Evolutionary conservation across 768 basidiomycete species (phyloP).

Genomic region (Boletellus sp.): DNA sequence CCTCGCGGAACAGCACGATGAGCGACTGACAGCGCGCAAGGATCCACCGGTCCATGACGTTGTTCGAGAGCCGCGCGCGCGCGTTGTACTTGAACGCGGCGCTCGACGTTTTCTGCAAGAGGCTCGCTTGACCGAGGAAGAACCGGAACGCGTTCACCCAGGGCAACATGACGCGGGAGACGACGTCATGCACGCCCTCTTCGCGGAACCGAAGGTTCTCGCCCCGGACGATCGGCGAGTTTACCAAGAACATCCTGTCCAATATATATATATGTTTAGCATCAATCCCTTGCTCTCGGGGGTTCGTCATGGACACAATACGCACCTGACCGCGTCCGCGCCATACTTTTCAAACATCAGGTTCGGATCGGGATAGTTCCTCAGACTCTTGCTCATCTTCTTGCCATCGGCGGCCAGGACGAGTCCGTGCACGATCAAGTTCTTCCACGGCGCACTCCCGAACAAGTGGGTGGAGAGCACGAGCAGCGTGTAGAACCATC

Average conservation of each 20-base stretch:
- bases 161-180: conserved; percentile 93
- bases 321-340: conserved; percentile 88
- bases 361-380: conserved; percentile 96
- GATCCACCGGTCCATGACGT: conserved; percentile 99
- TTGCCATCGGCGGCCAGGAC: conserved; percentile 96
- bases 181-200: conserved; percentile 94
- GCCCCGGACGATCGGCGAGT: conserved; percentile 96
- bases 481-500: conserved; percentile 99
- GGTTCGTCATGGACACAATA: neutral
- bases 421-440: conserved; percentile 92
- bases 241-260: conserved; percentile 92
- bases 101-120: conserved; percentile 78
- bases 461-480: conserved; percentile 96
- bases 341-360: conserved; percentile 87
- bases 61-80: conserved; percentile 76
- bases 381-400: conserved; percentile 98
- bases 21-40: conserved; percentile 97
- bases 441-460: conserved; percentile 94
- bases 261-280: neutral
- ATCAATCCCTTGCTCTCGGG: neutral
- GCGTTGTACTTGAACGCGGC: conserved; percentile 82
- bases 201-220: conserved; percentile 98
- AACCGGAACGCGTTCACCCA: conserved; percentile 99
- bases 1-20: conserved; percentile 84
- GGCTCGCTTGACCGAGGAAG: conserved; percentile 91